Evolutionary conservation across 2,329 filamentous ascomycete genomes (phyloP).

Genomic region (Hymenoscyphus repandus): DNA sequence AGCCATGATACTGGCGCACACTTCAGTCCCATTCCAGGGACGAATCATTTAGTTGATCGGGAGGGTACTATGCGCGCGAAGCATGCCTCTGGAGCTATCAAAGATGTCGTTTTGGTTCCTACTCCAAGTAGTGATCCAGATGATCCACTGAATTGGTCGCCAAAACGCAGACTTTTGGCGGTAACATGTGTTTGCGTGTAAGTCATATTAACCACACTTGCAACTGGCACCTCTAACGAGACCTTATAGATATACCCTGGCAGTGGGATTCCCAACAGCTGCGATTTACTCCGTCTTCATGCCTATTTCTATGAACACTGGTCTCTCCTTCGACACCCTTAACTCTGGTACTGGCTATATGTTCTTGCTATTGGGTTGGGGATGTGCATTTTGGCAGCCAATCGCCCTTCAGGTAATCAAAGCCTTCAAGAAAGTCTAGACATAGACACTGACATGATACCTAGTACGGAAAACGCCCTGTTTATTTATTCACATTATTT

Average conservation of each 20-base stretch:
- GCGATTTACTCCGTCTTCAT: conserved; percentile 44
- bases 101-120: conserved; percentile 25
- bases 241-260: conserved; percentile 33
- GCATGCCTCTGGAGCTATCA: conserved; percentile 11
- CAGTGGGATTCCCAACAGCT: conserved; percentile 41
- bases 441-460: not conserved
- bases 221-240: too few species aligned
- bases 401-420: conserved; percentile 36
- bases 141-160: conserved; percentile 35
- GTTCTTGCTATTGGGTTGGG: conserved; percentile 48
- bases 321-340: conserved; percentile 38
- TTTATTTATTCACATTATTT: conserved; percentile 39
- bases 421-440: not conserved
- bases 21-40: conserved; percentile 19
- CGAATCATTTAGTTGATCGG: conserved; percentile 24
- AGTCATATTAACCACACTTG: too few species aligned
- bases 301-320: conserved; percentile 40
- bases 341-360: conserved; percentile 45
- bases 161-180: conserved; percentile 29
- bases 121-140: conserved; percentile 31
- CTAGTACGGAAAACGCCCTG: conserved; percentile 36
- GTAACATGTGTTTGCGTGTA: conserved; percentile 31
- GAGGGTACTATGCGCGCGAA: conserved; percentile 9
- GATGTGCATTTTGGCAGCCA: conserved; percentile 47
- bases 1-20: conserved; percentile 1